Base-by-base conservation (phyloP, 2,329 filamentous ascomycete species). In the Sclerotinia nivalis region DNA sequence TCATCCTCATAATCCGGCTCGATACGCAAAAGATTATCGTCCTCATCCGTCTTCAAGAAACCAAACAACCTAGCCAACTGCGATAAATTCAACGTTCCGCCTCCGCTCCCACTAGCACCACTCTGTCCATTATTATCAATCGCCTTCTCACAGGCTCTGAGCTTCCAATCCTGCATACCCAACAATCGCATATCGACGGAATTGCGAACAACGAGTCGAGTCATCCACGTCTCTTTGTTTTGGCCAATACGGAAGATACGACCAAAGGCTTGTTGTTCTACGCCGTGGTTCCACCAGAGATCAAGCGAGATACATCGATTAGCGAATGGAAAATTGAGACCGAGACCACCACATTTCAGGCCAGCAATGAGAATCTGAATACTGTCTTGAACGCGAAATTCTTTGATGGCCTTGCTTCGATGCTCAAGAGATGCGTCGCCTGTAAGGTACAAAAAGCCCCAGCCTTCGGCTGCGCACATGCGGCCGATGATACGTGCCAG, bases 241-340 rank as follows among this genome's bases (percentile, higher is more conserved):
- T 95, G 91, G 0, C 90, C 90, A 2, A 89, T 87, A 7, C 91
- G 84, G 73, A 85, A 86, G 0, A 92, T 85, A 0, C 91, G 85
- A 1, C 80, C 80, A 52, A 84, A 84, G 0, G 86, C 89, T 74
- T 93, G 91, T n/a, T 87, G 80, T 73, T 93, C 89, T 2, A 78
- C 76, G 6, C 72, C 74, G 49, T 77, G 76, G 61, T 78, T 78
- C 77, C 77, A 78, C 83, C 76, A 77, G 5, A 78, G 72, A 66
- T 77, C 76, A 4, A 86, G 76, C 20, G 81, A 78, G 54, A 86
- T 83, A 37, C 76, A 76, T 13, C 77, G 77, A 65, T 78, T 78
- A 0, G 88, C 88, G 77, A 84, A 84, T 0, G 86, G 88, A 15
- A 90, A 79, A 73, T 90, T 89, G 31, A 90, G 81, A 22, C 76